These are phyloP conservation scores for Lentinula detonsa DNA, from an alignment of 768 basidiomycete genomes.

Conservation along the genomic window DNA sequence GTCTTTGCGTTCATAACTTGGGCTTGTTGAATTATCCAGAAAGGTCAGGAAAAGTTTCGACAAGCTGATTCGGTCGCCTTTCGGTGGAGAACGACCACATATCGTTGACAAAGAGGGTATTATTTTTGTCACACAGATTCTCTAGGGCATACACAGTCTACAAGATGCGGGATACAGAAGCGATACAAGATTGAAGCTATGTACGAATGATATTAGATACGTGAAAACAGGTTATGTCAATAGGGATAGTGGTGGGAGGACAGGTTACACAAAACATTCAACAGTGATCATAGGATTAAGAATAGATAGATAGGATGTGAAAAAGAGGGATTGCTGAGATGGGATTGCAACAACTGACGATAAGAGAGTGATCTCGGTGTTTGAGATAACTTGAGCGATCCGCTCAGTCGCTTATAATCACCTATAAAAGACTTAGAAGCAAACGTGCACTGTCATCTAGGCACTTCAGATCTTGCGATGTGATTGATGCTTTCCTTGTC, in stretches of 20 bases:
- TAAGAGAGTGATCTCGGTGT: no score
- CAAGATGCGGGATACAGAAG: background rate
- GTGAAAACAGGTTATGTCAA: background rate
- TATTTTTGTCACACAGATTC: no score
- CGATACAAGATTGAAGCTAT: background rate
- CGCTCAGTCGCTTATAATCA: background rate
- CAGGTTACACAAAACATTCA: background rate
- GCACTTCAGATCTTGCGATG: constrained; percentile 20
- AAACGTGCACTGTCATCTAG: background rate
- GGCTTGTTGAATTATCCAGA: no score
- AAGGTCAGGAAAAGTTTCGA: no score
- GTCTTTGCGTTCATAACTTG: no score
- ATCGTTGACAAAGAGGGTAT: no score
- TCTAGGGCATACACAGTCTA: background rate
- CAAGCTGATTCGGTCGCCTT: no score
- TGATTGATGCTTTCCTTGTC: constrained; percentile 20
- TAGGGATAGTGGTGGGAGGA: background rate
- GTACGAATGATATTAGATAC: background rate
- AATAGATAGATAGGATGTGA: background rate
- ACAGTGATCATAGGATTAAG: background rate
- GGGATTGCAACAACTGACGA: no score
- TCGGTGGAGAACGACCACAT: no score
- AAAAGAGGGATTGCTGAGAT: no score
- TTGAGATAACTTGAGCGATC: no score
- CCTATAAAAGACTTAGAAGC: background rate